Evolutionary conservation across 2,329 filamentous ascomycete species (phyloP), one percentile per base, ranked within the genome.

Genomic region (Claviceps quebecensis): DNA sequence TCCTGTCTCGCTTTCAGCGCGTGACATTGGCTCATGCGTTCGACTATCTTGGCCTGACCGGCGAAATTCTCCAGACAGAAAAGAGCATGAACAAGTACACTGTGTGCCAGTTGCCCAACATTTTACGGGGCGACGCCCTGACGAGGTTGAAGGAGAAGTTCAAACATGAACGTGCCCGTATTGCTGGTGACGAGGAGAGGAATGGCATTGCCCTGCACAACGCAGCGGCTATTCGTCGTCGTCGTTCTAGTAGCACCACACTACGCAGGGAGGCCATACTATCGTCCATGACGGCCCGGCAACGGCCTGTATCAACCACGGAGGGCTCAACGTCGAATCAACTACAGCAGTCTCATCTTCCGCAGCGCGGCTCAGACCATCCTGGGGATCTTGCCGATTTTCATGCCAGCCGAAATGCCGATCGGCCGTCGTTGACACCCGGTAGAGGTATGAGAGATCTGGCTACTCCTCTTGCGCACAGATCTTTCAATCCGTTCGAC

Each of bases 131-230:
- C 5, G 80, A 86, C 53, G 86, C 91, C 0, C 64, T 98, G 39
- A 80, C 86, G 55, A 77, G 91, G 19, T 69, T 98, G 19, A 97
- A 97, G 63, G 87, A 95, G 57, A 98, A 97, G 61, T 98, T 98
- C 60, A 79, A 77, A 38, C 78, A 81, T 16, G 93, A 98, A 61
- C 79, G 84, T 57, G 89, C 96, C 60, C 81, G 89, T 9, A 80
- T 89, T 19, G 85, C 84, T 1, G 78, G 81, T 2, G 87, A 93
- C 59, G 88, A 96, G 54, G 80, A 84, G 17, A 62, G 61, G 2
- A 97, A 97, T 67, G 94, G 93, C 0, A 97, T 98, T 58, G 93
- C 94, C 5, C 72, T 98, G 40, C 93, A 98, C 64, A 98, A 97
- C 59, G 79, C 82, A 61, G 64, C 77, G 64, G 69, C 73, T 11